Conservation (phyloP, 129 eudicot genomes). For the Sambucus nigra region DNA sequence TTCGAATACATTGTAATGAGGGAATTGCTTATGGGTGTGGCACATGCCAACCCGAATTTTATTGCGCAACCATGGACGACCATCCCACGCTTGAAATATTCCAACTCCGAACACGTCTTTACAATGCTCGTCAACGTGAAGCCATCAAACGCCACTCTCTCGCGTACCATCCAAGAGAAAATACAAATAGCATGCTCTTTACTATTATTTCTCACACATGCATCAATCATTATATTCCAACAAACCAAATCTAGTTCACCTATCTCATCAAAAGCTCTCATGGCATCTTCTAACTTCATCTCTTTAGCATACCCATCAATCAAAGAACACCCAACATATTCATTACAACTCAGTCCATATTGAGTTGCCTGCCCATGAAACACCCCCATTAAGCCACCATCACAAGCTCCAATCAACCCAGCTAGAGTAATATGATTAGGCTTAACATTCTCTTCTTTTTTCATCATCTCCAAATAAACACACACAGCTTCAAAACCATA, state of each 20-base stretch:
- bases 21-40: slow-evolving; percentile 18
- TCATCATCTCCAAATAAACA: slow-evolving; percentile 9
- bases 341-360: slow-evolving; percentile 12
- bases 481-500: slow-evolving; percentile 1
- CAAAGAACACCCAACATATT: slow-evolving; percentile 18
- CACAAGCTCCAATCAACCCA: slow-evolving; percentile 11
- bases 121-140: slow-evolving; percentile 21
- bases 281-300: slow-evolving; percentile 10
- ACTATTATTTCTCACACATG: slow-evolving; percentile 9
- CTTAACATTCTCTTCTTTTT: not conserved
- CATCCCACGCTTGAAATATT: slow-evolving; percentile 13
- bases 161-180: slow-evolving; percentile 3
- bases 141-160: slow-evolving; percentile 15
- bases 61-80: slow-evolving; percentile 13
- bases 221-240: slow-evolving; percentile 18
- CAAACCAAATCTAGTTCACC: slow-evolving; percentile 12
- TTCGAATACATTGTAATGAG: slow-evolving; percentile 15
- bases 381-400: not conserved
- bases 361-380: slow-evolving; percentile 19
- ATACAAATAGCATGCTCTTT: slow-evolving; percentile 5
- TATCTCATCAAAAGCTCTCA: slow-evolving; percentile 15
- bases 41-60: slow-evolving; percentile 5
- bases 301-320: slow-evolving; percentile 12
- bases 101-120: slow-evolving; percentile 10
- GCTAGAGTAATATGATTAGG: slow-evolving; percentile 17